Base-by-base conservation (phyloP, 495 filamentous ascomycete species). In the Pseudevernia furfuracea region DNA sequence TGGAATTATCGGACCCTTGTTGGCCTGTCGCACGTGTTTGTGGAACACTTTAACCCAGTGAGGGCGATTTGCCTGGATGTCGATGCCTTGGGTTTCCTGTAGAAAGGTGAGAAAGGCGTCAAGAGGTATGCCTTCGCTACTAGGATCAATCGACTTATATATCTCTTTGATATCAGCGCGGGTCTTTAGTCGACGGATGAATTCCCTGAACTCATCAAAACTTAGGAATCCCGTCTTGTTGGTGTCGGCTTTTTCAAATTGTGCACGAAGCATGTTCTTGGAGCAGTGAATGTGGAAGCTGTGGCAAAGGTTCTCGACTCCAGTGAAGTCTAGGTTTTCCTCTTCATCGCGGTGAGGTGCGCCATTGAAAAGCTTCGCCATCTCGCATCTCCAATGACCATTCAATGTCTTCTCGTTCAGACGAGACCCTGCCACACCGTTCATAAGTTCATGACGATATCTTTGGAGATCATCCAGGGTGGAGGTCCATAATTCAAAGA, bases 201-300 rank as follows among this genome's bases (percentile, higher is more conserved):
- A 97, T 55, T 86, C 78, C 65, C 85, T 83, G 74, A 96, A 98
- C 70, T 94, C 85, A 11, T 75, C 70, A 68, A 89, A 94, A 61
- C 86, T 84, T 46, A 97, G 79, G 56, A 80, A 82, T 14, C 86
- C 87, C 3, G 78, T 82, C 25, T 71, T 72, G 28, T 77, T 79
- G 15, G 75, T 73, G 75, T 95, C 91, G n/a, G 87, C 90, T 62
- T 83, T 81, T 49, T 82, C 76, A 68, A 97, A 96, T 61, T 88
- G 89, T n/a, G 82, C 81, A 43, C 81, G 84, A 30, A 97, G 79
- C 69, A 88, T 84, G 48, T 85, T 82, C 44, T 85, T 81, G 19
- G 90, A 88, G 74, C 88, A 90, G 71, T 96, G 88, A 69, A 98
- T 95, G 70, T 97, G 90, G 53, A 97, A 78, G 65, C 84, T 88